A percentile compares a stretch with the other conserved stretches of the same genome.
phyloP scores from a whole-genome alignment of 2,329 filamentous ascomycete species.

The Fonsecaea pedrosoi region DNA sequence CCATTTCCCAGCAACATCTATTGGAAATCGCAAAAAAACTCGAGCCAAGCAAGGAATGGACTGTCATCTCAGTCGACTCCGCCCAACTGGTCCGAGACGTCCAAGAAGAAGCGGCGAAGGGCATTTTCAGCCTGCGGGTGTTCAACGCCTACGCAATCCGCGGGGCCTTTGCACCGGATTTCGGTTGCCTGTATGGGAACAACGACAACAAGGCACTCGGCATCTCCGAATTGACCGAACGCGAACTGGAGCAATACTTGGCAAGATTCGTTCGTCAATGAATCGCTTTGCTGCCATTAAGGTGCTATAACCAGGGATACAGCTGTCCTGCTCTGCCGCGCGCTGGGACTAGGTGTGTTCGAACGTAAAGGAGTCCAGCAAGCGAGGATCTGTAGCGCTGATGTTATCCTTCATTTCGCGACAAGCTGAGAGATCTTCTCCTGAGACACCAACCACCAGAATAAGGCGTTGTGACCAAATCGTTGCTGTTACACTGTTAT shows the following conservation, averaged over 20 bases:
- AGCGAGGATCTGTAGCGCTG: too few relatives aligned
- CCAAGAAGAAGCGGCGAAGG: slow-evolving; percentile 44
- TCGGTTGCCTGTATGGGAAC: slow-evolving; percentile 43
- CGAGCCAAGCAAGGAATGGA: slow-evolving; percentile 40
- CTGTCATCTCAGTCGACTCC: not conserved
- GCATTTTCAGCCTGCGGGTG: slow-evolving; percentile 40
- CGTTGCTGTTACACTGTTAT: too few relatives aligned
- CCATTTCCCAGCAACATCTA: slow-evolving; percentile 54
- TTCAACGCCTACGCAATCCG: slow-evolving; percentile 41
- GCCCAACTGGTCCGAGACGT: slow-evolving; percentile 36
- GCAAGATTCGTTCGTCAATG: too few relatives aligned
- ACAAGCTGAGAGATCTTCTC: too few relatives aligned
- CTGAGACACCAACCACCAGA: too few relatives aligned
- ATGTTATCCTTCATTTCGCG: too few relatives aligned
- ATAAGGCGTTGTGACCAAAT: too few relatives aligned
- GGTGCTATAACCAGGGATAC: too few relatives aligned
- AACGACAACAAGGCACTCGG: slow-evolving; percentile 51
- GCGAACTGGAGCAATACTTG: slow-evolving; percentile 41
- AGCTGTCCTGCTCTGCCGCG: too few relatives aligned
- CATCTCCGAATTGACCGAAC: slow-evolving; percentile 44
- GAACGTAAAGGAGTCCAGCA: too few relatives aligned
- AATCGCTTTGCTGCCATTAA: too few relatives aligned
- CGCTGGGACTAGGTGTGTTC: too few relatives aligned
- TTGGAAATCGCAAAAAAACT: slow-evolving; percentile 45
- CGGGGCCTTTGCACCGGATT: slow-evolving; percentile 45